Conservation (phyloP, 192 early-diverging fungal genomes). For the Piromyces finnis region DNA sequence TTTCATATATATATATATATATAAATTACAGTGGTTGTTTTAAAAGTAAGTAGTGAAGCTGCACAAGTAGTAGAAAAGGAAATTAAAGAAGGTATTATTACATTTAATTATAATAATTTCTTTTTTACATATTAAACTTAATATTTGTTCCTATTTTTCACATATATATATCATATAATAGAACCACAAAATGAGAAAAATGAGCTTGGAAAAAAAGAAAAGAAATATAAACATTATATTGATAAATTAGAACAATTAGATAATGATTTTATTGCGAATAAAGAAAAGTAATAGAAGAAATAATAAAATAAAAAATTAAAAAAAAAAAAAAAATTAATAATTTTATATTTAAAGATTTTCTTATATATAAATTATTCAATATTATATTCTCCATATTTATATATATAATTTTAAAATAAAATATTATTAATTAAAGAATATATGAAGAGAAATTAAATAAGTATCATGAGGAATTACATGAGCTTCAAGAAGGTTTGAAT, state of each 20-base stretch:
- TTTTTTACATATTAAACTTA: too few relatives aligned
- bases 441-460: background rate
- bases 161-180: background rate
- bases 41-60: background rate
- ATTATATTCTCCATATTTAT: background rate
- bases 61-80: too few relatives aligned
- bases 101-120: background rate
- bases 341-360: too few relatives aligned
- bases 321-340: too few relatives aligned
- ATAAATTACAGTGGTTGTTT: too few relatives aligned
- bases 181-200: background rate
- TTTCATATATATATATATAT: too few relatives aligned
- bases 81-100: background rate
- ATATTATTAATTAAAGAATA: too few relatives aligned
- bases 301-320: too few relatives aligned
- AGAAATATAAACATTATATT: background rate
- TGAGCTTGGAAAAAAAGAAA: background rate
- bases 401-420: too few relatives aligned
- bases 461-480: background rate
- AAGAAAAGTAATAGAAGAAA: background rate
- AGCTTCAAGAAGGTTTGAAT: background rate
- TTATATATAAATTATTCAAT: too few relatives aligned
- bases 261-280: background rate
- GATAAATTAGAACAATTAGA: background rate
- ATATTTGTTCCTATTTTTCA: too few relatives aligned